Base-by-base conservation (phyloP, 2,329 filamentous ascomycete genomes). In the Cytospora piceicola region DNA sequence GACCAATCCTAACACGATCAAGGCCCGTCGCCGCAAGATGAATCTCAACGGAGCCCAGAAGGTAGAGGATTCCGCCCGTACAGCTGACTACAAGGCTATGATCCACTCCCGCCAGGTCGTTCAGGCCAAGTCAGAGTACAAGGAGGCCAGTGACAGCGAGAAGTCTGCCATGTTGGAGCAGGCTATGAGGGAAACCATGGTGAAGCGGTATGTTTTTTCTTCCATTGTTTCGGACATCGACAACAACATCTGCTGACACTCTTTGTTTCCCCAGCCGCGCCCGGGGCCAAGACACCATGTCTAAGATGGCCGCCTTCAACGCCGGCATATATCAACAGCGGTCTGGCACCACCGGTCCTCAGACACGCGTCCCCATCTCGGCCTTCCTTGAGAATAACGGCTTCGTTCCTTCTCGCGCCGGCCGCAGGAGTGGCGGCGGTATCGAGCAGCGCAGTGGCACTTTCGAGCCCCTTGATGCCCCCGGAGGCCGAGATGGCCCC, bases 1-100 rank as follows among this genome's bases (percentile, higher is more conserved):
- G 0, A 72, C 64, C 0, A 74, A 75, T 49, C 65, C 60, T 3
- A 70, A 72, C 58, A 74, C 72, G 0, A 20, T 72, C 15, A 69
- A 71, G 7, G 70, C 69, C 4, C 70, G 71, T 4, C 42, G 34
- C 5, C 73, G 73, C 60, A 72, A 67, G 17, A 56, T 63, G 58
- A 46, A n/a, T 5, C 34, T 56, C 20, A 22, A 15, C 22, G 58
- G 29, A 4, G 54, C 29, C 17, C 42, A 58, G 42, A 66, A 58
- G 53, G 34, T 65, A 8, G 57, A 67, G 49, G 55, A 61, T 3
- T 55, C 53, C 3, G 64, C 64, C 12, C 58, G 56, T 5, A 65
- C 54, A 9, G 66, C 68, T 6, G 68, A 69, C 64, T 67, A 68
- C 67, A 69, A 68, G 64, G 68, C 68, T 6, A 61, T 69, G 61